A percentile compares a stretch with the other conserved stretches of the same genome.
Evolutionary conservation across 768 basidiomycete genomes (phyloP).

Genomic region (Pilatotrama ljubarskyi): DNA sequence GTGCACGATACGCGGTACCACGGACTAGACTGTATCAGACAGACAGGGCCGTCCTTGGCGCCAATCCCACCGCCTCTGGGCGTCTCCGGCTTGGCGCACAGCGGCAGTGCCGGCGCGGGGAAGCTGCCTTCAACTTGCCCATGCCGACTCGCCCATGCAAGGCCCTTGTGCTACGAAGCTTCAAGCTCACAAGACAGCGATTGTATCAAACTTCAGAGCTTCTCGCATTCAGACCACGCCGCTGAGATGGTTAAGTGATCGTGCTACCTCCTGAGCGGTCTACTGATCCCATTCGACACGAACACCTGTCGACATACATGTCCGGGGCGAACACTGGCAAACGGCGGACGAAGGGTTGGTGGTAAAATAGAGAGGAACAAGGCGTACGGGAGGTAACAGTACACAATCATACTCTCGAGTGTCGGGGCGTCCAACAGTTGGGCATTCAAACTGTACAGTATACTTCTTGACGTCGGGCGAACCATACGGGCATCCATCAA

Average conservation of each 20-base stretch:
- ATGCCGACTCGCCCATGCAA: neutral
- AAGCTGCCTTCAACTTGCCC: neutral
- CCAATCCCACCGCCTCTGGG: neutral
- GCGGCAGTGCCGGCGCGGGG: neutral
- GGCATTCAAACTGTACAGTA: too few species aligned
- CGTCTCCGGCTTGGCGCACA: neutral
- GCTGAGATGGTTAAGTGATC: neutral
- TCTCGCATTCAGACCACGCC: neutral
- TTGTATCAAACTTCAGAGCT: neutral
- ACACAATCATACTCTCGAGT: too few species aligned
- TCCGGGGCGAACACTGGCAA: too few species aligned
- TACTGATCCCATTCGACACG: too few species aligned
- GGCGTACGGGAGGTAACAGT: too few species aligned
- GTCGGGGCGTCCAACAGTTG: too few species aligned
- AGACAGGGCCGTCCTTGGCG: neutral
- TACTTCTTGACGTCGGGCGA: too few species aligned
- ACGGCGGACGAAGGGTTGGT: too few species aligned
- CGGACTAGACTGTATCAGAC: neutral
- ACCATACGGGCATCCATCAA: too few species aligned
- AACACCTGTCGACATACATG: too few species aligned
- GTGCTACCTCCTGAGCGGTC: too few species aligned
- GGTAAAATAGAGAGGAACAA: too few species aligned
- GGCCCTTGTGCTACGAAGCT: neutral
- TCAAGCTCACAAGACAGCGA: neutral
- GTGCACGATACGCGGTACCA: neutral